phyloP scores from a whole-genome alignment of 1,284 basidiomycete species.

The Termitomyces sp. region DNA sequence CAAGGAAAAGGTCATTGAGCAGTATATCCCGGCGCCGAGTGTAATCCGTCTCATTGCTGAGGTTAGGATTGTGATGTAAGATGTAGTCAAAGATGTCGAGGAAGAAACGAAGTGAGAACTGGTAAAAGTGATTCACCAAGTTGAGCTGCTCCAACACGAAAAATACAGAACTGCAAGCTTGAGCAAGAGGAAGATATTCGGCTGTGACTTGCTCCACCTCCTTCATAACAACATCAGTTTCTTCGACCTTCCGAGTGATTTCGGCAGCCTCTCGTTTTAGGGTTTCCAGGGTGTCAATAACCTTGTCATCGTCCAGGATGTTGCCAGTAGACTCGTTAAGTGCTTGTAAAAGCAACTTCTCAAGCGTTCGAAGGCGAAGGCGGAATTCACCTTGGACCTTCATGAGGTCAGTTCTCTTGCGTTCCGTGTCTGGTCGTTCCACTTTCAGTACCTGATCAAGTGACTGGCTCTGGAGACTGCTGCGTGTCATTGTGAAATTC shows the following conservation, averaged over 20 bases:
- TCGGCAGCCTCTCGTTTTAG: constrained; percentile 97
- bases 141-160: constrained; percentile 96
- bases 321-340: constrained; percentile 97
- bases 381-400: constrained; percentile 99
- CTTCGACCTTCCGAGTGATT: constrained; percentile 94
- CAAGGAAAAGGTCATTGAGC: constrained; percentile 87
- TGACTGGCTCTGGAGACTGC: constrained; percentile 96
- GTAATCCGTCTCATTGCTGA: constrained; percentile 75
- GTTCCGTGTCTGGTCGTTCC: constrained; percentile 95
- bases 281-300: constrained; percentile 95
- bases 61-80: constrained; percentile 86
- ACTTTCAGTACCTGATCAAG: constrained; percentile 96
- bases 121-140: constrained; percentile 96
- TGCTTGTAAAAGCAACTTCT: constrained; percentile 90
- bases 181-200: constrained; percentile 92
- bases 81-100: constrained; percentile 97
- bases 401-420: constrained; percentile 96
- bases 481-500: constrained; percentile 99
- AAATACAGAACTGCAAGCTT: constrained; percentile 95
- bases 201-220: constrained; percentile 95
- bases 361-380: constrained; percentile 86
- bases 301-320: constrained; percentile 98
- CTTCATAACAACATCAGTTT: constrained; percentile 93
- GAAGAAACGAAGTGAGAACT: constrained; percentile 98
- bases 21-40: constrained; percentile 76